These are phyloP conservation scores for Cytospora mali DNA, from an alignment of 2,329 filamentous ascomycete genomes.

Conservation along the genomic window DNA sequence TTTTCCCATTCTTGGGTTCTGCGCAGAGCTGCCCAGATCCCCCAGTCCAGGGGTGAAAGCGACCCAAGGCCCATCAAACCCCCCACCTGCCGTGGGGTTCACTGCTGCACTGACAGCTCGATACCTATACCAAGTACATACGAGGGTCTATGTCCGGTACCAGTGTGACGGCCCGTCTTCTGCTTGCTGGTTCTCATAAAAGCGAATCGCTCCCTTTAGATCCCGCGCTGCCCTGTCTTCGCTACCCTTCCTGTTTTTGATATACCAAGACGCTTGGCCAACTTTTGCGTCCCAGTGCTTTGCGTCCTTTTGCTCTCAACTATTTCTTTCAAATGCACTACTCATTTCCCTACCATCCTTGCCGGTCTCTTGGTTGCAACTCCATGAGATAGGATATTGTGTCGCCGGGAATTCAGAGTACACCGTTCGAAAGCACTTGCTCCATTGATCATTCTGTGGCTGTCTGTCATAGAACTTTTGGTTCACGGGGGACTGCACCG, in stretches of 20 bases:
- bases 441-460: not conserved
- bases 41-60: not conserved
- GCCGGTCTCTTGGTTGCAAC: not conserved
- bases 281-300: not conserved
- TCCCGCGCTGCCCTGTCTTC: not conserved
- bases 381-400: not conserved
- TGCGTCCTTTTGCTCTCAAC: not conserved
- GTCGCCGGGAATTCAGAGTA: not conserved
- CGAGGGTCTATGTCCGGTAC: slow-evolving; percentile 6
- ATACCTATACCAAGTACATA: not conserved
- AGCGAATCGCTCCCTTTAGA: slow-evolving; percentile 12
- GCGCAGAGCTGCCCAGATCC: slow-evolving; percentile 8
- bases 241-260: not conserved
- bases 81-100: slow-evolving; percentile 23
- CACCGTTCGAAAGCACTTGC: not conserved
- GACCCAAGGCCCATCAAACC: slow-evolving; percentile 7
- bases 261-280: not conserved
- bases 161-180: slow-evolving; percentile 21
- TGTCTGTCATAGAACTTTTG: not conserved
- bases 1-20: not conserved
- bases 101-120: slow-evolving; percentile 17
- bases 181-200: slow-evolving; percentile 22
- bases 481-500: not conserved
- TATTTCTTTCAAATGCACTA: not conserved
- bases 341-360: not conserved